Conservation (phyloP, 75 land plant genomes). For the Pseudotsuga menziesii region DNA sequence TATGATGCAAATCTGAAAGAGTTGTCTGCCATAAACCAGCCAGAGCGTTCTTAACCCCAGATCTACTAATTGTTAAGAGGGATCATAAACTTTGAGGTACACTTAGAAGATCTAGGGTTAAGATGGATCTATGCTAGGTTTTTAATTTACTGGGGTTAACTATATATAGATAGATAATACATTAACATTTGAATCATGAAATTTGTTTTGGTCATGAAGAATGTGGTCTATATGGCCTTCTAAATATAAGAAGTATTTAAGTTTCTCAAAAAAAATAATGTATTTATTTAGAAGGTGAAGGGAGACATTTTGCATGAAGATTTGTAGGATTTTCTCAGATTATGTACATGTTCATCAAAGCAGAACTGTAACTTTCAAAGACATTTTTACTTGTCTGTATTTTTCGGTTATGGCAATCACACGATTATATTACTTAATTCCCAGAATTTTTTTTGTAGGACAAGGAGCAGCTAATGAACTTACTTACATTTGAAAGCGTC, state of each 20-base stretch:
- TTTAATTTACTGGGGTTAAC: too few species aligned
- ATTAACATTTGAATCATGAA: background rate
- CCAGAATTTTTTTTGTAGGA: constrained; percentile 55
- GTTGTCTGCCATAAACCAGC: background rate
- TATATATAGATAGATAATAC: too few species aligned
- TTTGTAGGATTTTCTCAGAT: background rate
- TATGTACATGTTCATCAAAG: background rate
- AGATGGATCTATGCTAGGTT: too few species aligned
- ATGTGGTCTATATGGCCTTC: too few species aligned
- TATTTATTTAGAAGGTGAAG: background rate
- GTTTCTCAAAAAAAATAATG: too few species aligned
- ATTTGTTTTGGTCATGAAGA: background rate
- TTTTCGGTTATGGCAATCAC: background rate
- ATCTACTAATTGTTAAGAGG: too few species aligned
- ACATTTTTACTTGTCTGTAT: background rate
- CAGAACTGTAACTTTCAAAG: background rate
- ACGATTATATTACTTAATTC: background rate
- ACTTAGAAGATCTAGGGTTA: too few species aligned
- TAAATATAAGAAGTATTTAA: too few species aligned
- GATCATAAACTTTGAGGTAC: too few species aligned
- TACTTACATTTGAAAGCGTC: constrained; percentile 75
- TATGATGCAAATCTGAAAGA: background rate
- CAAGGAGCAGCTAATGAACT: constrained; percentile 53
- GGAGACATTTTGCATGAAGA: background rate
- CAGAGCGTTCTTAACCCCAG: too few species aligned